Percentiles rank a stretch among this genome's conserved stretches.
Evolutionary conservation across 2,329 filamentous ascomycete species (phyloP).

Genomic region (Laburnicola sp.): DNA sequence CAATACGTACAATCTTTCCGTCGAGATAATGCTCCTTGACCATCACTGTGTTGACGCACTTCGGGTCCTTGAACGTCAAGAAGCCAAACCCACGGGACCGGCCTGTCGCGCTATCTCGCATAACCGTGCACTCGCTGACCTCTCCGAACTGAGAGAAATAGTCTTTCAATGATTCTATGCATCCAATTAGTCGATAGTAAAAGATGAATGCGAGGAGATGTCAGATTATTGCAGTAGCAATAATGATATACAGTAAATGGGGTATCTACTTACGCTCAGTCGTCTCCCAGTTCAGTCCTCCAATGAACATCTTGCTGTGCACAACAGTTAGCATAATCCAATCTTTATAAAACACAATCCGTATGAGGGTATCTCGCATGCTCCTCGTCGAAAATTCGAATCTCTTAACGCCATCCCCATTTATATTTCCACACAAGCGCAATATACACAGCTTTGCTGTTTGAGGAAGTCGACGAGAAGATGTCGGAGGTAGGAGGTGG

Average conservation of each 20-base stretch:
- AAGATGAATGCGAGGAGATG: not conserved
- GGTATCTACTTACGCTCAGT: conserved; percentile 75
- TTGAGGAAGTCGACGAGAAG: no score
- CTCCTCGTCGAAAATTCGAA: not conserved
- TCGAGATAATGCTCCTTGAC: conserved; percentile 98
- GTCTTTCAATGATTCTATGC: conserved; percentile 85
- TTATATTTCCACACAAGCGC: not conserved
- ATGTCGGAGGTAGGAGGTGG: no score
- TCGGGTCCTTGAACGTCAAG: conserved; percentile 94
- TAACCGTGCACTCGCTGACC: conserved; percentile 97
- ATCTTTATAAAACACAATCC: not conserved
- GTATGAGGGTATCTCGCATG: conserved; percentile 1
- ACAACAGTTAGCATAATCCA: conserved; percentile 22
- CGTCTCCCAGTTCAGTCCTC: conserved; percentile 97
- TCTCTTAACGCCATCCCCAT: not conserved
- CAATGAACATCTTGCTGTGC: conserved; percentile 97
- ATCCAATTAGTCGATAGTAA: conserved; percentile 5
- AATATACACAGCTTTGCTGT: no score
- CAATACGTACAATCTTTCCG: conserved; percentile 87
- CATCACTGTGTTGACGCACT: conserved; percentile 99
- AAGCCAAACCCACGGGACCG: conserved; percentile 96
- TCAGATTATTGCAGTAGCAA: not conserved
- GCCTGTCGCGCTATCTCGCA: conserved; percentile 92
- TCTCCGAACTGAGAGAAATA: conserved; percentile 99
- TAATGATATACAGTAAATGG: conserved; percentile 5